Conservation (phyloP, 2,329 filamentous ascomycete genomes). For the Lachnellula arida region DNA sequence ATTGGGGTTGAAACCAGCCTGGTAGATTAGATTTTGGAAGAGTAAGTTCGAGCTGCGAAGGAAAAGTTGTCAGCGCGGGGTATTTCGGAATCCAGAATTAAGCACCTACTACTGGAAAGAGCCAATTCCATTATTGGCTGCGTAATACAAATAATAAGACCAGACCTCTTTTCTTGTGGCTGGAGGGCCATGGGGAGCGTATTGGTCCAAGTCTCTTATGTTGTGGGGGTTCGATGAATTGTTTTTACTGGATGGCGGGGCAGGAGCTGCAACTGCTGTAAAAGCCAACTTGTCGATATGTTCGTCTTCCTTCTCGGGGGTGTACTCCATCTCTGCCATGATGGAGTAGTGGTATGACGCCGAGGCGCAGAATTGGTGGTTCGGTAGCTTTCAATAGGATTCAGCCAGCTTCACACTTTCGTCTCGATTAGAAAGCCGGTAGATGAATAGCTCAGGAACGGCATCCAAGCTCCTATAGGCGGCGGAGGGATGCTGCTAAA, state of each 20-base stretch:
- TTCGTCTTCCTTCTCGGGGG: constrained; percentile 8
- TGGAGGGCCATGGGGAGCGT: constrained; percentile 15
- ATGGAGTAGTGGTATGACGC: not conserved
- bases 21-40: constrained; percentile 32
- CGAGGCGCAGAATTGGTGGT: not conserved
- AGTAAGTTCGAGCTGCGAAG: constrained; percentile 27
- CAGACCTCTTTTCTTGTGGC: constrained; percentile 27
- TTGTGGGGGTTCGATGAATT: constrained; percentile 9
- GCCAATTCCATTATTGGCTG: constrained; percentile 31
- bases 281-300: constrained; percentile 22
- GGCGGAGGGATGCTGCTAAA: not conserved
- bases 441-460: too few relatives aligned
- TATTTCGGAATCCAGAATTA: not conserved
- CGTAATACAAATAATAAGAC: constrained; percentile 31
- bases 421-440: not conserved
- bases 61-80: not conserved
- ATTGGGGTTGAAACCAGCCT: constrained; percentile 31
- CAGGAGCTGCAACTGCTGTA: constrained; percentile 22
- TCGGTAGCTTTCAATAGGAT: not conserved
- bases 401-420: not conserved
- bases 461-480: not conserved
- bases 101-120: constrained; percentile 30
- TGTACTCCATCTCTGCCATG: constrained; percentile 11
- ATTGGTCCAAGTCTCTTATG: constrained; percentile 17
- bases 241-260: constrained; percentile 3